These are phyloP conservation scores for Pseudophaeomoniella oleicola DNA, from an alignment of 2,329 filamentous ascomycete genomes.

Conservation along the genomic window DNA sequence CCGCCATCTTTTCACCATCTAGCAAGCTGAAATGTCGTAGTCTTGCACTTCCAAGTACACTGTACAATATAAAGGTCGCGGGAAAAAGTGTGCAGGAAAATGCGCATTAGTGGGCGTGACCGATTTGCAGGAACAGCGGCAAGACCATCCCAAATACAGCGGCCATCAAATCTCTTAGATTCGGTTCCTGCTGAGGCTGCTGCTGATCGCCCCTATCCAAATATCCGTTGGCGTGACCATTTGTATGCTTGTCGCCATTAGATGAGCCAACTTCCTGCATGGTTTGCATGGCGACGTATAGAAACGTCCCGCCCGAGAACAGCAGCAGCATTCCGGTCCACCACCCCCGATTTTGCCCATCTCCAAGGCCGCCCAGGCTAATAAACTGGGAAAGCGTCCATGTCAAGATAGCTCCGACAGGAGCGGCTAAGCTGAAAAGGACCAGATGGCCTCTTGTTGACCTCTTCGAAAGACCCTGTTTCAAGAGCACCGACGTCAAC, in stretches of 20 bases:
- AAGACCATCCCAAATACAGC: conserved; percentile 33
- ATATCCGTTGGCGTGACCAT: conserved; percentile 27
- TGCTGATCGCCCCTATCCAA: conserved; percentile 21
- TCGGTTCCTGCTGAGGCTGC: conserved; percentile 19
- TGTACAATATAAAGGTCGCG: conserved; percentile 1
- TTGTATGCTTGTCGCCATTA: conserved; percentile 26
- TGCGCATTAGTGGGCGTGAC: conserved; percentile 31
- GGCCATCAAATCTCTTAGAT: conserved; percentile 28
- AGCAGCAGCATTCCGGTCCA: conserved; percentile 84
- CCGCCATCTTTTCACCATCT: background rate
- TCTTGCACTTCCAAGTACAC: too few relatives aligned
- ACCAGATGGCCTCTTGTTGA: conserved; percentile 72
- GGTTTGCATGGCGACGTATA: conserved; percentile 98
- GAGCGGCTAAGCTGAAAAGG: conserved; percentile 83
- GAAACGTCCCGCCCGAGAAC: conserved; percentile 91
- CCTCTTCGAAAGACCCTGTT: conserved; percentile 80
- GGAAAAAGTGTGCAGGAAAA: background rate
- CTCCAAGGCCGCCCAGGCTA: conserved; percentile 38
- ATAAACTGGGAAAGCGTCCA: conserved; percentile 63
- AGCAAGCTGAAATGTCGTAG: too few relatives aligned
- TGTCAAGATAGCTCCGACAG: conserved; percentile 68
- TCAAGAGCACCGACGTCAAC: conserved; percentile 74
- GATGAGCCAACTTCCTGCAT: conserved; percentile 57
- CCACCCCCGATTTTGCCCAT: conserved; percentile 56
- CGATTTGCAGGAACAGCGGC: conserved; percentile 31